Evolutionary conservation across 2,329 filamentous ascomycete genomes (phyloP).

Genomic region (Byssothecium circinans): DNA sequence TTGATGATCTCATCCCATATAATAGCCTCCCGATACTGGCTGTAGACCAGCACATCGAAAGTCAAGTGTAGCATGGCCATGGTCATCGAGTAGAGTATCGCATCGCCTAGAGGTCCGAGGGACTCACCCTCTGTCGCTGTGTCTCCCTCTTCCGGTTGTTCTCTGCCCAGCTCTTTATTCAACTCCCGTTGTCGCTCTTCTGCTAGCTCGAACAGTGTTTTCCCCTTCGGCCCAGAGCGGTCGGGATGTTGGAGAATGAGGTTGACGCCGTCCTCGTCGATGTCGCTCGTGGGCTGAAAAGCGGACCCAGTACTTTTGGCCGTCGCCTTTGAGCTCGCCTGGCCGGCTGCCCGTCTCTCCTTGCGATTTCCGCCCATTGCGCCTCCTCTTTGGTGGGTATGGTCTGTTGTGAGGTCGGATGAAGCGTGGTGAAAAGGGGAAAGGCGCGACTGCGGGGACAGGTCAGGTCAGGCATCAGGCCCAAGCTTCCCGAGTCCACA

Average conservation of each 20-base stretch:
- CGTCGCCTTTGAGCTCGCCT: slow-evolving; percentile 30
- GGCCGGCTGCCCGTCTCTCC: slow-evolving; percentile 47
- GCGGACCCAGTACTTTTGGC: slow-evolving; percentile 27
- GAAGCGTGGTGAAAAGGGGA: slow-evolving; percentile 12
- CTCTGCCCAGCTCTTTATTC: slow-evolving; percentile 25
- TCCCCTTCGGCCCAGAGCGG: slow-evolving; percentile 60
- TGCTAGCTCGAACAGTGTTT: slow-evolving; percentile 75
- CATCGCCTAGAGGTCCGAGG: slow-evolving; percentile 51
- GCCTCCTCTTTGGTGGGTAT: neutral
- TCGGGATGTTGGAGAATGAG: slow-evolving; percentile 71
- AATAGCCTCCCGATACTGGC: slow-evolving; percentile 73
- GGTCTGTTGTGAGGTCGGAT: slow-evolving; percentile 3
- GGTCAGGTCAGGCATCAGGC: neutral
- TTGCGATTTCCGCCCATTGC: slow-evolving; percentile 47
- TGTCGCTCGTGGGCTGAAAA: slow-evolving; percentile 41
- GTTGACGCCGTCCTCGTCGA: slow-evolving; percentile 50
- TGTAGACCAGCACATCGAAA: slow-evolving; percentile 75
- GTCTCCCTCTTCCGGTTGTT: slow-evolving; percentile 50
- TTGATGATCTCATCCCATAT: slow-evolving; percentile 59
- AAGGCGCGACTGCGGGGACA: slow-evolving; percentile 23
- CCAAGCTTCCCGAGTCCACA: slow-evolving; percentile 1
- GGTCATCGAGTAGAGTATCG: slow-evolving; percentile 56
- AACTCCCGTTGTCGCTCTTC: slow-evolving; percentile 58
- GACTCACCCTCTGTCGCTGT: slow-evolving; percentile 39
- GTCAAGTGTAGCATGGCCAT: slow-evolving; percentile 75